These are phyloP conservation scores for Syncephalastrum sp. DNA, from an alignment of 371 early-diverging fungal genomes.

Conservation along the genomic window DNA sequence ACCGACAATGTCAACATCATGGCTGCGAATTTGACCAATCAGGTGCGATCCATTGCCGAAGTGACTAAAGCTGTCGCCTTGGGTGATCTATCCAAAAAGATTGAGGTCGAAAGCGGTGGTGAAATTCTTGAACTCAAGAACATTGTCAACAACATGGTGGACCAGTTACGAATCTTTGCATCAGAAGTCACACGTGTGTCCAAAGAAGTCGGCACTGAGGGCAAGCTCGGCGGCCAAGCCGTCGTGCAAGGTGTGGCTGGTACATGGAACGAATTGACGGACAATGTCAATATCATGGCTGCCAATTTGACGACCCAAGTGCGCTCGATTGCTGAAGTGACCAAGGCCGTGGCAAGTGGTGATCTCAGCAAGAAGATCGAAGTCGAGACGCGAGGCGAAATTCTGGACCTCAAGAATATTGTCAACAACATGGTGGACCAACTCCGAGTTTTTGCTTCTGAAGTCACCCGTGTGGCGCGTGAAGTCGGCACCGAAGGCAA, in stretches of 20 bases:
- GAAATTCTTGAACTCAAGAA: slow-evolving; percentile 40
- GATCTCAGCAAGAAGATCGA: slow-evolving; percentile 37
- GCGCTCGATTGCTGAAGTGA: slow-evolving; percentile 43
- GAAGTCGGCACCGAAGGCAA: slow-evolving; percentile 43
- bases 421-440: slow-evolving; percentile 34
- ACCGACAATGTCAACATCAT: slow-evolving; percentile 23
- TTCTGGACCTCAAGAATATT: slow-evolving; percentile 34
- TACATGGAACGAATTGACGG: slow-evolving; percentile 39
- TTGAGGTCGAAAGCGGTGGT: slow-evolving; percentile 50
- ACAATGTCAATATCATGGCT: slow-evolving; percentile 42
- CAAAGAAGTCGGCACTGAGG: slow-evolving; percentile 30
- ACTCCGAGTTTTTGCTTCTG: slow-evolving; percentile 26
- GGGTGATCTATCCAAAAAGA: slow-evolving; percentile 53
- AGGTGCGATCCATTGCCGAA: slow-evolving; percentile 39
- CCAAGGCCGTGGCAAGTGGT: slow-evolving; percentile 39
- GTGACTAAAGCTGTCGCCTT: slow-evolving; percentile 39
- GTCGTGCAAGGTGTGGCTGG: slow-evolving; percentile 31
- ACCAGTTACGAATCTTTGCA: slow-evolving; percentile 50
- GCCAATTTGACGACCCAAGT: slow-evolving; percentile 50
- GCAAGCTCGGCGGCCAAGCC: slow-evolving; percentile 26
- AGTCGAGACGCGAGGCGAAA: slow-evolving; percentile 33
- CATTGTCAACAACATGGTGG: slow-evolving; percentile 51
- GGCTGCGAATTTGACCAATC: slow-evolving; percentile 34
- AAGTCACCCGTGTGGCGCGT: slow-evolving; percentile 48
- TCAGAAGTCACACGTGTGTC: slow-evolving; percentile 51